Percentiles rank a stretch among this genome's conserved stretches.
Conservation (phyloP, 192 early-diverging fungal species). For the Coemansia sp. region DNA sequence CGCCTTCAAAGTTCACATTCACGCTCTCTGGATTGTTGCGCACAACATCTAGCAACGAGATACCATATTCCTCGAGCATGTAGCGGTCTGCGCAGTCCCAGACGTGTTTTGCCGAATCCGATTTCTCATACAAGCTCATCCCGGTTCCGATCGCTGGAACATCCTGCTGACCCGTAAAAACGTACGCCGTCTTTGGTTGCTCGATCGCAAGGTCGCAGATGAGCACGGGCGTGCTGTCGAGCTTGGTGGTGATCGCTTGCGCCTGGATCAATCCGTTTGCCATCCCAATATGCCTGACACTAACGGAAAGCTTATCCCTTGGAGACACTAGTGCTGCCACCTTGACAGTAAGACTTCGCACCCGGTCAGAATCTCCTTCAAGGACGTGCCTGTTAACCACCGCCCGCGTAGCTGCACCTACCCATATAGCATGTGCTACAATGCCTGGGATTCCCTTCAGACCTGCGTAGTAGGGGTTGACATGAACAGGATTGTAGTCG, state of each 20-base stretch:
- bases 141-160: constrained; percentile 94
- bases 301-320: constrained; percentile 75
- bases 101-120: constrained; percentile 74
- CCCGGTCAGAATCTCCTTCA: constrained; percentile 80
- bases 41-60: constrained; percentile 91
- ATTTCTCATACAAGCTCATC: constrained; percentile 89
- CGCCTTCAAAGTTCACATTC: constrained; percentile 27
- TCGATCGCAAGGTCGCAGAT: constrained; percentile 84
- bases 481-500: constrained; percentile 92
- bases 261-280: constrained; percentile 88
- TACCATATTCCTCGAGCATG: constrained; percentile 79
- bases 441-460: constrained; percentile 80
- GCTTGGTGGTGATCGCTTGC: constrained; percentile 80
- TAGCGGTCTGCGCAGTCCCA: constrained; percentile 91
- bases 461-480: constrained; percentile 89
- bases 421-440: constrained; percentile 96
- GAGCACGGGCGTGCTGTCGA: constrained; percentile 62
- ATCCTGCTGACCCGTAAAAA: constrained; percentile 90
- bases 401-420: constrained; percentile 82
- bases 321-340: constrained; percentile 91
- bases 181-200: constrained; percentile 84
- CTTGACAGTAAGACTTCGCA: constrained; percentile 72
- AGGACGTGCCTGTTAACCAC: constrained; percentile 89
- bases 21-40: constrained; percentile 71
- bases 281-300: constrained; percentile 91